phyloP scores from a whole-genome alignment of 139 green algal species.

The Nannochloris sp. region DNA sequence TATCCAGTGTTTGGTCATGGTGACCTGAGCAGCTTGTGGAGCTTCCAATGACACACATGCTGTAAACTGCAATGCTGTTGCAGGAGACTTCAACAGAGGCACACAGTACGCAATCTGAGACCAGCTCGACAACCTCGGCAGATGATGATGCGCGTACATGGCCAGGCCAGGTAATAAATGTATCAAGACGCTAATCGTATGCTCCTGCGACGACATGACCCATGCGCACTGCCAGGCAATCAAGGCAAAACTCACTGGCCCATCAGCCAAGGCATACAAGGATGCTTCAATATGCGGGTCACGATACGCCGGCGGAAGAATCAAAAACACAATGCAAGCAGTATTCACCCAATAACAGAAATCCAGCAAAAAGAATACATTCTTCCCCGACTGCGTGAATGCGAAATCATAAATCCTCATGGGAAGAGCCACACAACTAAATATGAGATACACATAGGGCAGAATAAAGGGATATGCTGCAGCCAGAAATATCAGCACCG shows the following conservation, averaged over 20 bases:
- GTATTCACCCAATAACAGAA: slow-evolving; percentile 50
- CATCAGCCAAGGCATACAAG: slow-evolving; percentile 47
- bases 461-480: slow-evolving; percentile 22
- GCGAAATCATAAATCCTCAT: slow-evolving; percentile 26
- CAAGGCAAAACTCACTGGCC: slow-evolving; percentile 35
- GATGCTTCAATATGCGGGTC: slow-evolving; percentile 15
- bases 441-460: slow-evolving; percentile 33
- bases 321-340: slow-evolving; percentile 19
- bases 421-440: slow-evolving; percentile 28
- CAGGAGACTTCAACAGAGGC: neutral
- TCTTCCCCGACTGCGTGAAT: slow-evolving; percentile 8
- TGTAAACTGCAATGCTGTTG: neutral
- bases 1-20: neutral
- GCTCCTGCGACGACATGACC: slow-evolving; percentile 34
- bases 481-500: slow-evolving; percentile 23
- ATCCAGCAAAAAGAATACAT: slow-evolving; percentile 41
- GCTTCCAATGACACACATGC: neutral
- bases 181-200: slow-evolving; percentile 50
- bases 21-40: neutral
- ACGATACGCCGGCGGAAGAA: slow-evolving; percentile 5
- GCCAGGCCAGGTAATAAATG: slow-evolving; percentile 59
- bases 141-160: slow-evolving; percentile 35
- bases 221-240: slow-evolving; percentile 52
- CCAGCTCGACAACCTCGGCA: slow-evolving; percentile 1
- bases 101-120: neutral